Evolutionary conservation across 2,329 filamentous ascomycete species (phyloP), one percentile per base, ranked within the genome.

Genomic region (Pseudogymnoascus sp.): DNA sequence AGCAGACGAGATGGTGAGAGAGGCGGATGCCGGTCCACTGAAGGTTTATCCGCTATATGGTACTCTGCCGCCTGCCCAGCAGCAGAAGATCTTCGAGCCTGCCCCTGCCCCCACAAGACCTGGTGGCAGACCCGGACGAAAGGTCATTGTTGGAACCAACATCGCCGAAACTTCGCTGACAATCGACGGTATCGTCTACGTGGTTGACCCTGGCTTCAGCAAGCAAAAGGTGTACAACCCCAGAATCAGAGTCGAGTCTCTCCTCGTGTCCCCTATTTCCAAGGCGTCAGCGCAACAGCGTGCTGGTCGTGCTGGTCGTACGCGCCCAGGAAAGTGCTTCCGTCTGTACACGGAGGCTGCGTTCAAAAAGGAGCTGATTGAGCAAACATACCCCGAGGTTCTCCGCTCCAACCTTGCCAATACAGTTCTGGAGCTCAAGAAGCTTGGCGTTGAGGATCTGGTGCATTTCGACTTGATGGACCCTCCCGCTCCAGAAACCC

Each of bases 201-300:
- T 99, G 35, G 93, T 99, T n/a, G 94, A 99, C 71, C 93, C 94
- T 2, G 94, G 94, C 36, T 99, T 99, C 79, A 96, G 91, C 78
- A 99, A 99, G 78, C 94, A 99, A 71, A 99, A 97, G 76, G 94
- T 97, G 65, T 99, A 97, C 80, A 97, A 99, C 75, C 93, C 94
- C 20, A 87, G 94, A 64, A 95, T 96, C 68, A 87, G 94, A 74
- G 92, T 99, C 66, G 94, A 99, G 76, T 97, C 94, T 1, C 82
- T 99, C 6, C 81, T 99, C n/a, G 93, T 99, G 4, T 97, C 94
- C 2, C 92, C 94, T 20, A 97, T 99, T 68, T 97, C 92, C 62
- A 97, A 97, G 75, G 94, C 94, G 22, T 97, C 94, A 1, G 94
- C 95, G 8, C 91, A 97, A 73, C 94, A 99, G 77, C 84, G 95